Base-by-base conservation (phyloP, 2,329 filamentous ascomycete species). In the Fusarium sp. region DNA sequence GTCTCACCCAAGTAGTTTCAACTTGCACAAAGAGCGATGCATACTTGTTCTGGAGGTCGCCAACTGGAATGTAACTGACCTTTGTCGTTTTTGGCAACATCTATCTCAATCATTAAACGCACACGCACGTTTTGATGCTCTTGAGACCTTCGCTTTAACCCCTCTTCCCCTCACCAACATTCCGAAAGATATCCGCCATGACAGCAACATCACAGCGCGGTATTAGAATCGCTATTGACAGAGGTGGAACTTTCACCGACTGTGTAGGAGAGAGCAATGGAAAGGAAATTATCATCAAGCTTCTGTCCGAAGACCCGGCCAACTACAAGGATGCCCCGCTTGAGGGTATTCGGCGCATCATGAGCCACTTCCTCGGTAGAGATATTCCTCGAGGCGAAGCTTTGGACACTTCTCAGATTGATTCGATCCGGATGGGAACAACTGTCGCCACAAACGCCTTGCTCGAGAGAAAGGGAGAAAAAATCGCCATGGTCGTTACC, bases 341-440 rank as follows among this genome's bases (percentile, higher is more conserved):
- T 24, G 95, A 98, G 85, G 95, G 95, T 35, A 98, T 98, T 80
- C 90, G 95, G 22, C 91, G 95, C 66, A 91, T 98, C 64, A 90
- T 98, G 83, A 92, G 92, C 74, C 91, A 90, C 76, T 97, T 97
- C 82, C 90, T 91, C 5, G 87, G 88, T 61, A 87, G 88, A 66
- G 91, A 96, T 9, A 95, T 97, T 49, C 93, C 94, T 7, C 91
- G 95, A 54, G 94, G 94, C 33, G 87, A 95, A 80, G 86, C 93
- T 2, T 85, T 98, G 14, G 94, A 98, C 81, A 98, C 95, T 2
- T 90, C 91, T 24, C 85, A 91, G 79, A 97, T 98, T 76, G 94
- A 96, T 76, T 95, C 93, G 63, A 98, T 98, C 80, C 92, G 95
- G 54, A 98, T 98, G 95, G 95, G 95, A 49, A 98, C 95, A 3